Base-by-base conservation (phyloP, 805 yeast genomes). In the Candida jianshihensis region DNA sequence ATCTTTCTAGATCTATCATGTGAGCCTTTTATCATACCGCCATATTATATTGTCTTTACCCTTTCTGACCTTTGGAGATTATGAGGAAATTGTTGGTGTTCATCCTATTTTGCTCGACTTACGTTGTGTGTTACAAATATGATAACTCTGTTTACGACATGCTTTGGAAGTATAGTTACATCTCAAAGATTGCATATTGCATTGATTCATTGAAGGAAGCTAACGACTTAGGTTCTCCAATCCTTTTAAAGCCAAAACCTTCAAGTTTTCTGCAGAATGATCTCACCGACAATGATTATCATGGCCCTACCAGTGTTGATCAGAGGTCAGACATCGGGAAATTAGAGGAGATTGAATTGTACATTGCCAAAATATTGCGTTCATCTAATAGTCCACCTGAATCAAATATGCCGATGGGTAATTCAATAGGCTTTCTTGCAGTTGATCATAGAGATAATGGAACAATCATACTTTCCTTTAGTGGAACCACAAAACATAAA, bases 401-500 rank as follows among this genome's bases (percentile, higher is more conserved):
- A 14, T 9, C 29, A 6, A n/a, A 26, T 3, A 11, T 12, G 4
- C 8, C 32, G 2, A n/a, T n/a, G n/a, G n/a, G n/a, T n/a, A n/a
- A n/a, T n/a, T 31, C 48, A 2, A 43, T 36, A 6, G 86, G 87
- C 0, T 72, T 60, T 50, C 64, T 74, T 27, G 73, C 76, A 7
- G 58, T 70, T 12, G 83, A 78, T 51, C 71, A 68, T 43, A 30
- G 33, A 18, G 49, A 48, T 2, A 51, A 56, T 26, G 56, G 68
- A 28, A 63, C 70, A 24, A 58, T 82, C 6, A 54, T 75, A 5
- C 49, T 81, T 31, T 71, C 68, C 0, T 75, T 78, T 43, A 66
- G 85, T 57, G 92, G 92, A 6, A 73, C 86, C 0, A 60, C 75
- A 1, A 67, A 78, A 12, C 51, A 65, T 11, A 61, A 64, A 33